A percentile compares a stretch with the other conserved stretches of the same genome.
phyloP scores from a whole-genome alignment of 805 yeast genomes.

The Kluyveromyces nonfermentans region DNA sequence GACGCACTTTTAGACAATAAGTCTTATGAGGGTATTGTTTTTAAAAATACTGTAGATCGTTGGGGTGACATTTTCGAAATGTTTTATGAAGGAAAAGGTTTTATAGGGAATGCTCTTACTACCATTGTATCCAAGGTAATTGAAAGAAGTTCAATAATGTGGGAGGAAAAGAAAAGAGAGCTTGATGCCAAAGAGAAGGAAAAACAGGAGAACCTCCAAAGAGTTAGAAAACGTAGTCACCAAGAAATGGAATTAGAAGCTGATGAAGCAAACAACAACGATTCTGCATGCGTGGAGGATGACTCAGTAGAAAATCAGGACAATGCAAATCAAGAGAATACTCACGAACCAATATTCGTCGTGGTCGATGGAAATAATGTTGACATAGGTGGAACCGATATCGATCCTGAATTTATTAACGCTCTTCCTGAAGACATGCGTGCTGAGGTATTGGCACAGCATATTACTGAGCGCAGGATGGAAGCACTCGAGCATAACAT shows the following conservation, averaged over 20 bases:
- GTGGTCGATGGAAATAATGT: slow-evolving; percentile 68
- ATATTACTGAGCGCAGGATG: slow-evolving; percentile 63
- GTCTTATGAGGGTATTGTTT: slow-evolving; percentile 23
- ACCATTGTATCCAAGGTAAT: slow-evolving; percentile 39
- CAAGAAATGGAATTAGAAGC: slow-evolving; percentile 19
- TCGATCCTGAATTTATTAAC: slow-evolving; percentile 82
- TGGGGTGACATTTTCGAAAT: slow-evolving; percentile 54
- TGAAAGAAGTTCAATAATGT: slow-evolving; percentile 38
- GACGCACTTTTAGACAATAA: slow-evolving; percentile 26
- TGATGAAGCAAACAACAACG: slow-evolving; percentile 13
- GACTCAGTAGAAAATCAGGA: slow-evolving; percentile 14
- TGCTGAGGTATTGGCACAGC: slow-evolving; percentile 84
- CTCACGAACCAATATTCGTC: slow-evolving; percentile 52
- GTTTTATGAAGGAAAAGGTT: slow-evolving; percentile 37
- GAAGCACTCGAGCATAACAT: slow-evolving; percentile 38
- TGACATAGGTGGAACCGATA: slow-evolving; percentile 81
- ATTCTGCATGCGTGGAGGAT: not conserved
- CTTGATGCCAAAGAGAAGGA: slow-evolving; percentile 21
- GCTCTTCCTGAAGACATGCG: slow-evolving; percentile 91
- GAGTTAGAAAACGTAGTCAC: slow-evolving; percentile 16
- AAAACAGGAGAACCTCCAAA: slow-evolving; percentile 24
- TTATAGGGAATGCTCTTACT: slow-evolving; percentile 31
- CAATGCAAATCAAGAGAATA: slow-evolving; percentile 3
- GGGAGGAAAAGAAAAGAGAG: slow-evolving; percentile 13
- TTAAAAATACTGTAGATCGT: slow-evolving; percentile 48